Conservation (phyloP, 1,284 basidiomycete genomes). For the Ganoderma leucocontextum region DNA sequence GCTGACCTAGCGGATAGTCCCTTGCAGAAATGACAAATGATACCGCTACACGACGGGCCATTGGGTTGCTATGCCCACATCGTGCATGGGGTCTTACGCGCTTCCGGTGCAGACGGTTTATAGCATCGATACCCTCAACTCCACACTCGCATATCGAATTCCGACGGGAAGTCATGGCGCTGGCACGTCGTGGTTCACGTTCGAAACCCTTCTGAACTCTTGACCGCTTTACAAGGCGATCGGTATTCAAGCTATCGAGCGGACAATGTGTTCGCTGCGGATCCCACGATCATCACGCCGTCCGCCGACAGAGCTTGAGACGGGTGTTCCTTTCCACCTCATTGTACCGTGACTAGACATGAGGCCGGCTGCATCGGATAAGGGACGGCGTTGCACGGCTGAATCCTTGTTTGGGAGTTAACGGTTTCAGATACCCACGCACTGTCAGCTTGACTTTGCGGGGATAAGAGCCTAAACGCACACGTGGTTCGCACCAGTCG, state of each 20-base stretch:
- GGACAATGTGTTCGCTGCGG: neutral
- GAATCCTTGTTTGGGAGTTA: neutral
- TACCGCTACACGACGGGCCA: neutral
- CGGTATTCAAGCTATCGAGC: slow-evolving; percentile 1
- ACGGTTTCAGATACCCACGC: slow-evolving; percentile 4
- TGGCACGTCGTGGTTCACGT: neutral
- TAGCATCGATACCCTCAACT: slow-evolving; percentile 1
- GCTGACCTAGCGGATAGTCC: neutral
- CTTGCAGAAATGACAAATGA: neutral
- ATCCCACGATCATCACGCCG: neutral
- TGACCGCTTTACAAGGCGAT: neutral
- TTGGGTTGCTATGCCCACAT: neutral
- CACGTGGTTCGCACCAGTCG: slow-evolving; percentile 8
- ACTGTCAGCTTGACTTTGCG: slow-evolving; percentile 20
- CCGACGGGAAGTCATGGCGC: neutral
- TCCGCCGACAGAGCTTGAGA: neutral
- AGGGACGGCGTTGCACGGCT: neutral
- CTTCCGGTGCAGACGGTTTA: slow-evolving; percentile 6
- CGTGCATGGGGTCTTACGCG: slow-evolving; percentile 5
- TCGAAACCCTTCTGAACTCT: too few relatives aligned
- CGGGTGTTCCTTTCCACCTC: neutral
- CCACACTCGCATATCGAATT: neutral
- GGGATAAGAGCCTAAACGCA: slow-evolving; percentile 24
- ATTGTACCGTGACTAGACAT: slow-evolving; percentile 13
- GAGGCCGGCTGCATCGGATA: slow-evolving; percentile 22